Conservation (phyloP, 352 stramenopile genomes). For the Phytophthora boehmeriae region DNA sequence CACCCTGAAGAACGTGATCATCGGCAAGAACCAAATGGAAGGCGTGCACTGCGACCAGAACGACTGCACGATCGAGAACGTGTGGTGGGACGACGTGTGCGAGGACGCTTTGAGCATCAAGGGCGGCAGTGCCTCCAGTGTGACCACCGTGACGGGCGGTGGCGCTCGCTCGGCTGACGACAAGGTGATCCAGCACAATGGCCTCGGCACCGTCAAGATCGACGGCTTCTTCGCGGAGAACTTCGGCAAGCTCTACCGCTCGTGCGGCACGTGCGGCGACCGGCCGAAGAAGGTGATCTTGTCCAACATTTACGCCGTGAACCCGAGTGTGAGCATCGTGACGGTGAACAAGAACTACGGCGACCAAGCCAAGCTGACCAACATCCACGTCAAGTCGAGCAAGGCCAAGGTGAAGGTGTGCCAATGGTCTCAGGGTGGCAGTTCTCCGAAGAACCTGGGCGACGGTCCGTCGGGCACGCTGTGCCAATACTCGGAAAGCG, state of each 20-base stretch:
- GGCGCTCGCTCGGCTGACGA: neutral
- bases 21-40: conserved; percentile 3
- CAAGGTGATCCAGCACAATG: conserved; percentile 1
- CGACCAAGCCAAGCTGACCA: neutral
- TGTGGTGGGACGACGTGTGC: conserved; percentile 4
- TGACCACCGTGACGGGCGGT: neutral
- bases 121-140: neutral
- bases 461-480: conserved; percentile 22
- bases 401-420: conserved; percentile 1
- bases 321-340: neutral
- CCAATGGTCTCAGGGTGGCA: conserved; percentile 29
- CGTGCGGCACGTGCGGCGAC: conserved; percentile 1
- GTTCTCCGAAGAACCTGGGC: conserved; percentile 31
- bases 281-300: neutral
- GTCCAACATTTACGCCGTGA: neutral
- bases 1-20: conserved; percentile 1
- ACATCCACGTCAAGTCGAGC: neutral
- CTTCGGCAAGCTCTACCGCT: neutral
- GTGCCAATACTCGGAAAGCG: conserved; percentile 23
- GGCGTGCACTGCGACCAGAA: neutral
- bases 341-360: conserved; percentile 3
- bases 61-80: conserved; percentile 3
- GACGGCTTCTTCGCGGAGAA: neutral
- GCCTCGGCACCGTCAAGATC: conserved; percentile 1
- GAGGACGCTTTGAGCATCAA: conserved; percentile 4